These are phyloP conservation scores for Diaporthe sp. DNA, from an alignment of 2,329 filamentous ascomycete species.

Conservation along the genomic window DNA sequence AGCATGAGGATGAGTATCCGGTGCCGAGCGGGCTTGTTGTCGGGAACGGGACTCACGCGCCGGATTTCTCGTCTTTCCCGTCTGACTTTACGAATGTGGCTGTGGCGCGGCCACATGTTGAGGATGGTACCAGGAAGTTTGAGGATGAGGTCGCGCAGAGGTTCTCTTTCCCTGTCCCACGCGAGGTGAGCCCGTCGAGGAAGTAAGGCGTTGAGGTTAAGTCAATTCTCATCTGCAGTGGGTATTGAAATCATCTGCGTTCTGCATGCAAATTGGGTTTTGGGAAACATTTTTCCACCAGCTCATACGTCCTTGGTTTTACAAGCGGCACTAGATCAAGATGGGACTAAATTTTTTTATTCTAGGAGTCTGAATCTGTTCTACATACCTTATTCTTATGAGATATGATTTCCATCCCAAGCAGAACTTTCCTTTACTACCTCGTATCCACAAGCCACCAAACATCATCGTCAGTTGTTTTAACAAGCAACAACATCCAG, in stretches of 20 bases:
- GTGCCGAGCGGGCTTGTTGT: not conserved
- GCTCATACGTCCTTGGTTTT: not conserved
- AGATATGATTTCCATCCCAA: not conserved
- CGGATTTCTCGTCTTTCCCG: not conserved
- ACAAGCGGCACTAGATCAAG: not conserved
- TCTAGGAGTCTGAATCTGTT: not conserved
- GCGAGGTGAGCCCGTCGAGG: not conserved
- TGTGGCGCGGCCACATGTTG: not conserved
- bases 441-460: not conserved
- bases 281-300: not conserved
- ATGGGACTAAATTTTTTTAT: not conserved
- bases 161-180: conserved; percentile 7
- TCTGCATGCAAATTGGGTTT: not conserved
- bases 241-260: too few species aligned
- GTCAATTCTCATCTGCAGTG: not conserved
- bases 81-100: not conserved
- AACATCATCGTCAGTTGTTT: not conserved
- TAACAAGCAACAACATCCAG: rapidly evolving
- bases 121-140: not conserved
- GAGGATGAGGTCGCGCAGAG: not conserved
- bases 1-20: not conserved
- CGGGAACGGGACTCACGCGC: not conserved
- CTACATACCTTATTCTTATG: not conserved
- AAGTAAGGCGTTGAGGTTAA: not conserved
- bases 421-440: not conserved